Base-by-base conservation (phyloP, 139 green algal species). In the Chlorella sp. region DNA sequence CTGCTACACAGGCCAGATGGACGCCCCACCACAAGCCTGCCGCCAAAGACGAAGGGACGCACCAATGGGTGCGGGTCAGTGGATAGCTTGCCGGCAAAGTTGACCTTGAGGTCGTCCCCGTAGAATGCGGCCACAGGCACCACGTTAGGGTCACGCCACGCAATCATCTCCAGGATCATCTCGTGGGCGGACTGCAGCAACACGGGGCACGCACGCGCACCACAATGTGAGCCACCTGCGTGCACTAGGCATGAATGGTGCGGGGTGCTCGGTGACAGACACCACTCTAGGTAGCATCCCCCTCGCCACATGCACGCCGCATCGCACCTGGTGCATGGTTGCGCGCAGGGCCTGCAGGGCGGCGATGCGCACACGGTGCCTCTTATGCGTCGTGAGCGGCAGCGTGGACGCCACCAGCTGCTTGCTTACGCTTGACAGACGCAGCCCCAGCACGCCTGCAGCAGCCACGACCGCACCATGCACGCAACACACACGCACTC, bases 141-240 rank as follows among this genome's bases (percentile, higher is more conserved):
- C 5, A 87, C 51, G 76, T 94, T 93, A 32, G 89, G 86, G 72
- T 94, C 83, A 23, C 86, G 68, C 70, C 70, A 87, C 36, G 83
- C 85, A 22, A 88, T 78, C 76, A 94, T 85, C 64, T 93, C 86
- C 49, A 94, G 78, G 31, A 94, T 89, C 81, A 89, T 90, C 77
- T 92, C 87, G 72, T 91, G 85, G 0, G 82, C 83, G 5, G 82
- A 82, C 60, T 83, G 77, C 63, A 70, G 31, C 32, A 31, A 70
- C 5, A 6, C 55, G 20, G 22, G 22, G 22, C 24, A 20, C 55
- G 14, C 55, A 27, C 4, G 22, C 55, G 14, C 55, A 30, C 20
- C 24, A 4, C 55, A 30, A 27, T 30, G n/a, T n/a, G n/a, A n/a
- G n/a, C n/a, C n/a, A n/a, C n/a, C n/a, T n/a, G n/a, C n/a, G n/a